Base-by-base conservation (phyloP, 2,329 filamentous ascomycete genomes). In the Westerdykella ornata region DNA sequence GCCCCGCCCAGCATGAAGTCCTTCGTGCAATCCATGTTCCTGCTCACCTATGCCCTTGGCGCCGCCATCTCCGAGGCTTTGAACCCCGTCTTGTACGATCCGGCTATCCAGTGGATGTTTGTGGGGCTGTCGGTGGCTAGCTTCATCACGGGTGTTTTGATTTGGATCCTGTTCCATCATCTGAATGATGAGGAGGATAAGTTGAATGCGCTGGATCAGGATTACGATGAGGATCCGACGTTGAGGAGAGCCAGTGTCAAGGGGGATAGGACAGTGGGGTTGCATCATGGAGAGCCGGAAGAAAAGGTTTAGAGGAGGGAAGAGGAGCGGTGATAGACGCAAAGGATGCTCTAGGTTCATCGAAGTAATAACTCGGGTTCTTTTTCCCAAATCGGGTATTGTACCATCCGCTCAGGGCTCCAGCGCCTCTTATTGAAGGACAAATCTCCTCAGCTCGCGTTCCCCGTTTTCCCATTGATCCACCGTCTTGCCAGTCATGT, bases 81-180 rank as follows among this genome's bases (percentile, higher is more conserved):
- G 8, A 75, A 77, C 14, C 77, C 80, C 0, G 70, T 74, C 3
- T 72, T 78, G 2, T 74, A 76, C 44, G 77, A 86, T 51, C 82
- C 82, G 4, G 74, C 78, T 47, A 78, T 84, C 52, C 53, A 81
- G 48, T 85, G 80, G 79, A 79, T 85, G 78, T 67, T 57, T 52
- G 58, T 59, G 32, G 57, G 62, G 41, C 43, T 67, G 29, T 59
- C 60, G 5, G 47, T 57, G 19, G 38, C 51, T 1, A 55, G 50
- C 13, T 63, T 65, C 43, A 33, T 63, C 9, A 50, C 59, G 17
- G 64, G 64, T 13, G 52, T 48, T 19, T 32, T 63, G 38, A 63
- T 67, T 35, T 67, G 61, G 62, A 47, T 65, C 9, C 17, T 65
- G 34, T 66, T 67, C 54, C 60, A 64, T 43, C 62, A 66, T 46